A percentile compares a stretch with the other conserved stretches of the same genome.
Evolutionary conservation across 2,329 filamentous ascomycete genomes (phyloP).

Genomic region (Colletotrichum karsti): DNA sequence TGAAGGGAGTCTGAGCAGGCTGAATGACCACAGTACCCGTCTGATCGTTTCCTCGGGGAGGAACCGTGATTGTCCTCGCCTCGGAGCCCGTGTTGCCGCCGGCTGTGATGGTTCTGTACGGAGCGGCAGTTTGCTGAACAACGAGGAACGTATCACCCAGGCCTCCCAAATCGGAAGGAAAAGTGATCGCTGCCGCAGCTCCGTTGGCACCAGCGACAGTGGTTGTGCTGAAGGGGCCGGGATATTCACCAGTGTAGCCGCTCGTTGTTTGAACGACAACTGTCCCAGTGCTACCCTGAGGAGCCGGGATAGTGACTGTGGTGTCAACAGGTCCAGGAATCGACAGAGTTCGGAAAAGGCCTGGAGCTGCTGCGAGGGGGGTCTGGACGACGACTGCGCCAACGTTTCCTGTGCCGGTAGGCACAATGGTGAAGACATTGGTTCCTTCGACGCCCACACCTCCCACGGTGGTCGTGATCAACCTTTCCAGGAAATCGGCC

Average conservation of each 20-base stretch:
- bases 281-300: conserved; percentile 8
- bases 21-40: conserved; percentile 15
- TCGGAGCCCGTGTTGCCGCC: neutral
- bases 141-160: neutral
- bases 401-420: conserved; percentile 1
- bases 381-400: conserved; percentile 19
- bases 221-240: conserved; percentile 5
- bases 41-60: conserved; percentile 3
- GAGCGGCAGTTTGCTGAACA: conserved; percentile 7
- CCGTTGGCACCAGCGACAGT: conserved; percentile 2
- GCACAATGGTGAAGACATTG: conserved; percentile 4
- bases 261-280: conserved; percentile 8
- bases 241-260: conserved; percentile 4
- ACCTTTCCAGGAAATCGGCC: neutral
- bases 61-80: conserved; percentile 7
- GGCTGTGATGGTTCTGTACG: conserved; percentile 16
- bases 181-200: neutral
- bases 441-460: neutral
- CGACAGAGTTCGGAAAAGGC: neutral
- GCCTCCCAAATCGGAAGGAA: neutral
- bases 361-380: neutral
- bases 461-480: conserved; percentile 5
- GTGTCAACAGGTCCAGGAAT: conserved; percentile 4
- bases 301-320: conserved; percentile 7
- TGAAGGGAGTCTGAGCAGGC: conserved; percentile 5